Evolutionary conservation across 148 eudicot species (phyloP), one percentile per base, ranked within the genome.

Genomic region (Rhododendron williamsianum): DNA sequence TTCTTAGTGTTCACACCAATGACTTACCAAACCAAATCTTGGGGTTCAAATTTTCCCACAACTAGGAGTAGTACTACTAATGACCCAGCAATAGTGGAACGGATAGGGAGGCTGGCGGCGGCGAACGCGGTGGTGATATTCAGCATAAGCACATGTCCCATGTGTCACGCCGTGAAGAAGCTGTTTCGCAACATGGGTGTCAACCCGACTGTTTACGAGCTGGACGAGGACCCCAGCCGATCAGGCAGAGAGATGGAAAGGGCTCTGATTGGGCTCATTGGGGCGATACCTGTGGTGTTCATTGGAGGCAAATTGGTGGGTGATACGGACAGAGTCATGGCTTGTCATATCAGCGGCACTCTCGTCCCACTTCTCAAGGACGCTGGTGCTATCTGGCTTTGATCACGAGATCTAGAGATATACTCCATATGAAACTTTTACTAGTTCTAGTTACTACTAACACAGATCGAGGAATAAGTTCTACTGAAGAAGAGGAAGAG

Each of bases 361-460:
- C 76, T 71, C 41, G 76, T 71, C 76, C 76, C 76, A 12, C 76
- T 71, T 13, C 76, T 71, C 41, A 71, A 33, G 76, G 41, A 71
- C 38, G 76, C 76, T 13, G 76, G 76, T 71, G 76, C 76, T 71
- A 18, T 71, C 41, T 71, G 76, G 76, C 76, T 71, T 71, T 71
- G 76, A 71, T 30, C 38, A 30, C 2, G 7, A 58, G 25, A 58
- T 25, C 30, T 30, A 58, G n/a, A 21, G 0, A 43, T 43, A 43
- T 43, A 35, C 45, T 43, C 5, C 7, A 43, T 12, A 52, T 12
- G 19, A 15, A 52, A 52, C 58, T 52, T 52, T 52, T 52, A 52
- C 36, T 35, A 48, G 0, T 48, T 0, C 54, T 51, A 51, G 4
- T 51, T 51, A 51, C 13, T 51, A 51, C 54, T 51, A 3, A 5